Evolutionary conservation across 2,329 filamentous ascomycete species (phyloP).

Genomic region (Xylariaceae sp.): DNA sequence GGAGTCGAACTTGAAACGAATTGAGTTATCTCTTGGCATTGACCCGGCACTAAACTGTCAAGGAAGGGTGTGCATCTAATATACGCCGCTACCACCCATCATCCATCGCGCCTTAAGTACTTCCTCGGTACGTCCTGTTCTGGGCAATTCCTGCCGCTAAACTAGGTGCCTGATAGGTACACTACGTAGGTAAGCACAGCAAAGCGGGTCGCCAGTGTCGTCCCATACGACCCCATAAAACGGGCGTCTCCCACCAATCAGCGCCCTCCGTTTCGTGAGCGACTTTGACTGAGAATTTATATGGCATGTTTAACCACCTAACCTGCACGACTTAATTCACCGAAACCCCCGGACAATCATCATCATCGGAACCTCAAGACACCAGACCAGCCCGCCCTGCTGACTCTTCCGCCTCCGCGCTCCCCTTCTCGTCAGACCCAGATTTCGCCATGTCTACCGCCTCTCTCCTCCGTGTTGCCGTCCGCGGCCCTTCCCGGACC

Average conservation of each 20-base stretch:
- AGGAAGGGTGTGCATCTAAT: neutral
- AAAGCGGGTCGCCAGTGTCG: neutral
- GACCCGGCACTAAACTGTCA: neutral
- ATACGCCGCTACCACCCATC: neutral
- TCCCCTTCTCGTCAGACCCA: neutral
- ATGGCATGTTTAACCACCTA: constrained; percentile 7
- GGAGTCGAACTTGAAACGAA: no score
- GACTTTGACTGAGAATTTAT: constrained; percentile 24
- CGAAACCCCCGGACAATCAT: constrained; percentile 2
- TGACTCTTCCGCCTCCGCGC: constrained; percentile 12
- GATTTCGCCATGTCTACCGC: constrained; percentile 56
- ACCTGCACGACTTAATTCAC: constrained; percentile 6
- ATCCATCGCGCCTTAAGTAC: neutral
- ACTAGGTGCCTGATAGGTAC: neutral
- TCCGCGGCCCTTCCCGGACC: constrained; percentile 58
- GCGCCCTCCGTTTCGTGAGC: constrained; percentile 9
- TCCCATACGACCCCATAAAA: neutral
- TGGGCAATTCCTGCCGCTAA: neutral
- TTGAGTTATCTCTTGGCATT: no score
- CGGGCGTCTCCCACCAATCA: neutral
- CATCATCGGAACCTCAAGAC: constrained; percentile 6
- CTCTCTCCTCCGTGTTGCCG: constrained; percentile 64
- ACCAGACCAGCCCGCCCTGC: constrained; percentile 5
- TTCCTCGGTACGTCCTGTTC: neutral
- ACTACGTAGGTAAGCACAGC: neutral